A percentile compares a stretch with the other conserved stretches of the same genome.
phyloP scores from a whole-genome alignment of 257 asterid genomes.

The Rubia yunnanensis region DNA sequence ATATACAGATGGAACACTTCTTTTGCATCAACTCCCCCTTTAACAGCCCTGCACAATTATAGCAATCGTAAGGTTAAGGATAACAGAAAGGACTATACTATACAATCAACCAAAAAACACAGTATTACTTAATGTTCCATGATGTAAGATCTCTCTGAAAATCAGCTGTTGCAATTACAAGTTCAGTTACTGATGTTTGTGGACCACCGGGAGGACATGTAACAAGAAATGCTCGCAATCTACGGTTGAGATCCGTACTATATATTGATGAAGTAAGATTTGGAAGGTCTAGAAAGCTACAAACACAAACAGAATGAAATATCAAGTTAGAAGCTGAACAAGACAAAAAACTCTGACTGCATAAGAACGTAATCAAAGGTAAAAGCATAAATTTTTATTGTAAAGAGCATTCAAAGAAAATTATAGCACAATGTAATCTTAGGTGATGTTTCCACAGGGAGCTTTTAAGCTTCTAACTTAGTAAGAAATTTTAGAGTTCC shows the following conservation, averaged over 20 bases:
- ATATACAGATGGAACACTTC: conserved; percentile 73
- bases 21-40: conserved; percentile 89
- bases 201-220: conserved; percentile 87
- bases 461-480: not conserved
- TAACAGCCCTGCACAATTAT: conserved; percentile 49
- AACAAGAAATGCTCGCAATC: conserved; percentile 71
- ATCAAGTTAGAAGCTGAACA: conserved; percentile 9
- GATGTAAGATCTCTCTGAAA: conserved; percentile 70
- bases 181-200: conserved; percentile 62
- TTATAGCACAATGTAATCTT: not conserved
- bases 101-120: not conserved
- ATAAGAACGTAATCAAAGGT: not conserved
- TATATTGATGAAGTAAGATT: conserved; percentile 76
- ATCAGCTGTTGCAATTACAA: conserved; percentile 78
- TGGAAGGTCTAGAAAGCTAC: conserved; percentile 89
- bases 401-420: not conserved
- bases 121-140: conserved; percentile 75
- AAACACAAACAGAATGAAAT: conserved; percentile 14
- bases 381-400: not conserved
- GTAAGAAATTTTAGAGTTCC: not conserved
- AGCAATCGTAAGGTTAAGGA: conserved; percentile 11
- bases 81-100: not conserved
- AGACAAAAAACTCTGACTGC: not conserved
- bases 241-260: conserved; percentile 61
- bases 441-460: not conserved